Conservation (phyloP, 306 rosid genomes). For the Castanospermum australe region DNA sequence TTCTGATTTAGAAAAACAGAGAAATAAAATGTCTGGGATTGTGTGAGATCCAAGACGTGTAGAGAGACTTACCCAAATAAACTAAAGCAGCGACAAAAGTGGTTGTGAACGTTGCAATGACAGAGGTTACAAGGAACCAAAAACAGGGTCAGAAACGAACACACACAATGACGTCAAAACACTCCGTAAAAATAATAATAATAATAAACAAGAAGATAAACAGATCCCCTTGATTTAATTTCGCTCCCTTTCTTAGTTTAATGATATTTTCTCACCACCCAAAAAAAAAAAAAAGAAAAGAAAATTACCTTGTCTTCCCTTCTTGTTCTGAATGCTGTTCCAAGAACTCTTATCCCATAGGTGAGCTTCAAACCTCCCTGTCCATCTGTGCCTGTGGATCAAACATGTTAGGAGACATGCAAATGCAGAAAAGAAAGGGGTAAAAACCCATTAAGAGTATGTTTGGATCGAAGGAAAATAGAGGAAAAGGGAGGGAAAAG, state of each 20-base stretch:
- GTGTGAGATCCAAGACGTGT: slow-evolving; percentile 29
- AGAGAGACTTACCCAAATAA: slow-evolving; percentile 79
- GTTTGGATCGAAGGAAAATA: no score
- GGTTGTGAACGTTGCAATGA: slow-evolving; percentile 61
- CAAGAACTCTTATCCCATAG: slow-evolving; percentile 93
- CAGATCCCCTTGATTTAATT: slow-evolving; percentile 63
- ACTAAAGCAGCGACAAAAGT: slow-evolving; percentile 70
- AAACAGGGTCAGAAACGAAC: slow-evolving; percentile 71
- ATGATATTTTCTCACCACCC: background rate
- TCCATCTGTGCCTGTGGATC: slow-evolving; percentile 85
- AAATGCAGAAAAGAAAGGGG: no score
- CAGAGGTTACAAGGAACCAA: slow-evolving; percentile 47
- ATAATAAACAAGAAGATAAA: background rate
- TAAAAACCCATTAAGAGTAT: no score
- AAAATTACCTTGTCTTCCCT: slow-evolving; percentile 83
- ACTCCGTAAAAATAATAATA: no score
- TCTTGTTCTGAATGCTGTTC: slow-evolving; percentile 86
- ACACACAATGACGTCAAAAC: no score
- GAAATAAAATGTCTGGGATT: slow-evolving; percentile 16
- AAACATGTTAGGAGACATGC: slow-evolving; percentile 45
- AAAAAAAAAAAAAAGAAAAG: no score
- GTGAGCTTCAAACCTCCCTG: slow-evolving; percentile 97
- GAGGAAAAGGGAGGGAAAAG: no score
- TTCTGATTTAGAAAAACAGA: background rate
- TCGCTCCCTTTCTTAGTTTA: background rate